These are phyloP conservation scores for Eutrema yunnanense DNA, from an alignment of 345 rosid genomes.

Conservation along the genomic window DNA sequence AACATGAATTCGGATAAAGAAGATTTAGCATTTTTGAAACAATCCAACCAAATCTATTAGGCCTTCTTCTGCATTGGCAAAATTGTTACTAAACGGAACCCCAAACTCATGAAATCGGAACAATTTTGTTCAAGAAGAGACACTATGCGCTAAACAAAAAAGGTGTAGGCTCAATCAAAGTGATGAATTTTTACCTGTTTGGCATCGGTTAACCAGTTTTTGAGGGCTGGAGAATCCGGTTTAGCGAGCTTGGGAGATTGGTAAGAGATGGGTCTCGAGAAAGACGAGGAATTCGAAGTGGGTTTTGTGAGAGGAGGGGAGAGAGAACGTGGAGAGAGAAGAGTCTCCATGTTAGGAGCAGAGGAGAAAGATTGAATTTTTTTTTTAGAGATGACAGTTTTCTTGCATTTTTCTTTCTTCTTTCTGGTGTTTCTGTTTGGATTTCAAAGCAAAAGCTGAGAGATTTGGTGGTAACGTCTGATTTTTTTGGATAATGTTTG, in stretches of 20 bases:
- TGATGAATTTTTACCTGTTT: constrained; percentile 19
- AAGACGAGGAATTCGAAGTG: not conserved
- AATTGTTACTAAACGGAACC: not conserved
- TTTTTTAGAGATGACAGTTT: not conserved
- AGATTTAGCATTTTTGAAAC: not conserved
- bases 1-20: not conserved
- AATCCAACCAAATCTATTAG: not conserved
- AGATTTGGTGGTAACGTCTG: not conserved
- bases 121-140: not conserved
- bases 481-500: constrained; percentile 15
- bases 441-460: not conserved
- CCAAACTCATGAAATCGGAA: not conserved
- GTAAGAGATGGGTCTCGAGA: constrained; percentile 21
- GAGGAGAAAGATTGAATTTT: not conserved
- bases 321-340: constrained; percentile 14
- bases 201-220: constrained; percentile 1
- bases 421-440: not conserved
- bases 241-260: not conserved
- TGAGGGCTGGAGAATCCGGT: not conserved
- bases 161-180: not conserved
- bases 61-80: not conserved
- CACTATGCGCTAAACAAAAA: not conserved
- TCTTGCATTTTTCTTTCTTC: not conserved
- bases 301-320: constrained; percentile 1
- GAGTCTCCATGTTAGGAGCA: constrained; percentile 11